Base-by-base conservation (phyloP, 2,329 filamentous ascomycete genomes). In the Phialemonium atrogriseum region DNA sequence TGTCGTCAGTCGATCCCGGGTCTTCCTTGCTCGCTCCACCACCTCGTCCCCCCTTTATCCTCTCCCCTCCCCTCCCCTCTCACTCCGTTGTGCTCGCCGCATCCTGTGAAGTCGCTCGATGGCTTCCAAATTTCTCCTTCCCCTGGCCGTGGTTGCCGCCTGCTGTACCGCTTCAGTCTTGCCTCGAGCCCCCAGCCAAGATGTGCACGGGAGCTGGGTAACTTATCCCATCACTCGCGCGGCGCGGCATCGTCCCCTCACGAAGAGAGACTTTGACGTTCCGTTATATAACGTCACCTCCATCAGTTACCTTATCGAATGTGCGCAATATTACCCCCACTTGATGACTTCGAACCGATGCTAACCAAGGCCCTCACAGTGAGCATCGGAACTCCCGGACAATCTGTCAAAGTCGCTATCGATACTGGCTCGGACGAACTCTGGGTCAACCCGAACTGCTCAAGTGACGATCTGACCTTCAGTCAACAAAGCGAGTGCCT, bases 391-490 rank as follows among this genome's bases (percentile, higher is more conserved):
- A 30, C 19, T 5, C 28, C 28, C 11, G 28, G 28, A 16, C 28
- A 30, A 15, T 11, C 4, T 18, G 28, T 30, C 8, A 30, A 30
- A 18, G 28, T 30, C 19, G 28, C 28, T 21, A 30, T 30, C 13
- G 28, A 30, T 15, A 30, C 28, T 10, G 28, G 28, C 12, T 30
- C 28, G 19, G 28, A 30, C 20, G 28, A 30, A 21, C 28, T 30
- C 10, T 30, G 28, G 28, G 28, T 30, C 8, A 24, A 30, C 20
- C 28, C 28, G 5, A 21, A 30, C 20, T 30, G 28, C 15, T 16
- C 28, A 3, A 17, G 14, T 9, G 10, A 18, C 19, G 21, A 18
- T 12, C 20, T 30, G 8, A 23, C 28, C 7, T 11, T 21, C 10
- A 16, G 12, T 10, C 28, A 30, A 21, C 15, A 9, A 14, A 14